Evolutionary conservation across 1,139 yeast species (phyloP), one percentile per base, ranked within the genome.

Genomic region (Pichia sp.): DNA sequence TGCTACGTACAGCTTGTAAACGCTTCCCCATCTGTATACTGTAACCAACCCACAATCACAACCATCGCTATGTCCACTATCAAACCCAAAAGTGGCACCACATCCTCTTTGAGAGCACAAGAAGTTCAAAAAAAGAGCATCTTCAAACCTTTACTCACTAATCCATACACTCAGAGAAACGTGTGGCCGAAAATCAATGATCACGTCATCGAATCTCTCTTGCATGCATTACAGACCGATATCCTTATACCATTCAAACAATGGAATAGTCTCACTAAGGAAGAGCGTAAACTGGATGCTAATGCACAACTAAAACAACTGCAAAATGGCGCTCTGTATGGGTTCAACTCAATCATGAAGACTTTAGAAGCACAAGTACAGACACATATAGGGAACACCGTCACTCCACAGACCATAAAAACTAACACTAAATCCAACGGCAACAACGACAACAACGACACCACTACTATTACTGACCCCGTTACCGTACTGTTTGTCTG

Each of bases 131-230:
- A 35, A 21, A 36, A 32, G 18, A 32, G 31, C n/a, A 72, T 75
- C 4, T 73, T 72, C 53, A 77, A 74, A 50, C 81, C 84, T 0
- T 62, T 77, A 6, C 60, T 77, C 16, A 77, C 76, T 25, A 75
- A 74, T 45, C 82, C 84, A 4, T 75, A 60, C 49, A 69, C 80
- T 0, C 66, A 63, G 37, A 60, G 69, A 1, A 60, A 60, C 33
- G 35, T 55, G 22, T 77, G 82, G 77, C 83, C 83, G 2, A 55
- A 55, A 22, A 56, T 75, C 1, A 65, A 61, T 3, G 66, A 67
- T 1, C 55, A 61, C 5, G 42, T 57, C 1, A 67, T 69, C 4
- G 40, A 43, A 2, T 63, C 62, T 35, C 55, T 76, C 4, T 33
- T 69, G 10, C 72, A 70, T 17, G 55, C 64, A 14, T 52, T 77